A percentile compares a stretch with the other conserved stretches of the same genome.
Evolutionary conservation across 1,284 basidiomycete genomes (phyloP).

Genomic region (Puccinia sorghi): DNA sequence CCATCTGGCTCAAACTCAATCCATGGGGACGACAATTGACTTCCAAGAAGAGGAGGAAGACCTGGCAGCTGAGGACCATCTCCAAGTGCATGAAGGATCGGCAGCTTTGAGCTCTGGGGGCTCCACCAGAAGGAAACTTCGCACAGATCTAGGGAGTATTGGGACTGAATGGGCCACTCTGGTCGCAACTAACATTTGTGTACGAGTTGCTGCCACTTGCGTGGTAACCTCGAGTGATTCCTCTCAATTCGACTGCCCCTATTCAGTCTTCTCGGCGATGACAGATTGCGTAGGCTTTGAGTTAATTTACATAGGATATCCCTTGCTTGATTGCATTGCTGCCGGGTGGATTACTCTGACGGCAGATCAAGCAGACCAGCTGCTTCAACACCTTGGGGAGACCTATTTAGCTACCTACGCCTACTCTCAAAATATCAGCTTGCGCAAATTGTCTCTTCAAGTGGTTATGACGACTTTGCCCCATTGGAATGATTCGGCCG

Average conservation of each 20-base stretch:
- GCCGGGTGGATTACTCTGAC: slow-evolving; percentile 22
- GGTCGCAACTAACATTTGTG: slow-evolving; percentile 18
- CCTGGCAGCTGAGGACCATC: neutral
- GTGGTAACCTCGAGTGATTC: neutral
- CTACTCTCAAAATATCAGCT: slow-evolving; percentile 40
- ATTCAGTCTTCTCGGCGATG: slow-evolving; percentile 7
- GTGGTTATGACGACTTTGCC: slow-evolving; percentile 17
- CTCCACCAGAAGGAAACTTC: slow-evolving; percentile 30
- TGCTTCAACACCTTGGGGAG: slow-evolving; percentile 42
- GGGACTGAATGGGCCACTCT: slow-evolving; percentile 24
- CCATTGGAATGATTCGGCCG: slow-evolving; percentile 12
- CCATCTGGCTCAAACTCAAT: slow-evolving; percentile 29
- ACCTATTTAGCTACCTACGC: slow-evolving; percentile 41
- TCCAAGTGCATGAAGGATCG: slow-evolving; percentile 1
- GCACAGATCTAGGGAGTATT: slow-evolving; percentile 25
- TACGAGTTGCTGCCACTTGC: slow-evolving; percentile 26
- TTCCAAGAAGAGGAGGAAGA: slow-evolving; percentile 48
- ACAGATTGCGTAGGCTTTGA: slow-evolving; percentile 28
- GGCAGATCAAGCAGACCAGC: slow-evolving; percentile 29
- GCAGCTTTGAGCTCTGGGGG: neutral
- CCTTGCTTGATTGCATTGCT: slow-evolving; percentile 28
- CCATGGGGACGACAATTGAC: slow-evolving; percentile 19
- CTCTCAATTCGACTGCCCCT: neutral
- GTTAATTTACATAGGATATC: slow-evolving; percentile 26
- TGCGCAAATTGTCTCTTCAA: slow-evolving; percentile 39